Evolutionary conservation across 2,329 filamentous ascomycete species (phyloP), one percentile per base, ranked within the genome.

Genomic region (Shiraia bambusicola): DNA sequence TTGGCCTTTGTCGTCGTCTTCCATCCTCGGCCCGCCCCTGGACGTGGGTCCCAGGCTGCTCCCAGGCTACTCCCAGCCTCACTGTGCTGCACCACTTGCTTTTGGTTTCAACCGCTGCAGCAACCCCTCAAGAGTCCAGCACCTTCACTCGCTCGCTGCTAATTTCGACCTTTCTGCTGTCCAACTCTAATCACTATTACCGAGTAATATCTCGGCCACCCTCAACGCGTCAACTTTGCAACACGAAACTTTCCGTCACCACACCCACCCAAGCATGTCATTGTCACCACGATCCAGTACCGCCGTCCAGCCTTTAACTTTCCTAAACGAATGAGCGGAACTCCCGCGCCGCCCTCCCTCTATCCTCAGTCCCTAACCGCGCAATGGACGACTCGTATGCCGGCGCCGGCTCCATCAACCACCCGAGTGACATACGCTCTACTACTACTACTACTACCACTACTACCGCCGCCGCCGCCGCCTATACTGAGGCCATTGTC

Each of bases 291-390:
- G 40, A 51, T 45, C 32, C 46, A 43, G 34, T 45, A 42, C 43
- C n/a, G 33, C 46, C 22, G 39, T 52, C 52, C 37, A 54, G 43
- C 54, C 50, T 33, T 40, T 42, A 40, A 39, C 47, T 41, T 44
- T 49, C 41, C 52, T 54, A 49, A 49, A 49, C 59, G 63, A 63
- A 59, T 67, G 61, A 66, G 49, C 50, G 44, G 38, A 37, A n/a
- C 33, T 28, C 37, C 41, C 45, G 26, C 42, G 31, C 47, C 37
- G 22, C 49, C 39, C 25, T 13, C 26, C 37, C 37, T 34, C 31
- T 33, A 14, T 36, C 40, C 30, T 32, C 37, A 42, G 43, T 43
- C 35, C 42, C 44, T 41, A 45, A 42, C 42, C 44, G 42, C 49
- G 52, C 54, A 40, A 67, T 67, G 63, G 56, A 44, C 44, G 61